Evolutionary conservation across 768 basidiomycete genomes (phyloP), one percentile per base, ranked within the genome.

Genomic region (Pleurotus cornucopiae): DNA sequence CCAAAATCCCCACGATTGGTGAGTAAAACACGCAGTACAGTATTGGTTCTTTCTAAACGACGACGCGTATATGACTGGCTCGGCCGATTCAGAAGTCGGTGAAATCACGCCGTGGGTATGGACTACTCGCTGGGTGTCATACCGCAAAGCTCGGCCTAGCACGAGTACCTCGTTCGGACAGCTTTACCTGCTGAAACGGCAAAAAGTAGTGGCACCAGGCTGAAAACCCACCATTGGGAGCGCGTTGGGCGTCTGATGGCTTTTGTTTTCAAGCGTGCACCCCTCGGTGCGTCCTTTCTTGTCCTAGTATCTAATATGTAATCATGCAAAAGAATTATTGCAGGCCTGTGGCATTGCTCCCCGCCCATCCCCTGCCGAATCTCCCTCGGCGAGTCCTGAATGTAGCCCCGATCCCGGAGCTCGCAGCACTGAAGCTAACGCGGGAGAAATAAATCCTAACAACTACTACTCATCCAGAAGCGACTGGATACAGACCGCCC

Each of bases 231-330:
- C 21, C 21, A 11, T 48, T 34, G 30, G 54, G 11, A 41, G 38
- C 11, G 47, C 46, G 37, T 20, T 43, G 3, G 18, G 16, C 30
- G 46, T 7, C 18, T 62, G 4, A 57, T 46, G 4, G 48, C 55
- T 13, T 62, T 63, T 20, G 18, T 54, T 14, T 63, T 62, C 56
- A 58, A 51, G 21, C 60, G 62, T 44, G 34, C 60, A 38, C 60
- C 66, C 1, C 57, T 66, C 3, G 63, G 64, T 62, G 18, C 49
- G 61, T 55, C 16, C n/a, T 47, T 3, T 20, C 3, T 20, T 20
- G 21, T 25, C 21, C 21, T 25, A 2, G 1, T 26, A 48, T n/a
- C 6, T 9, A 45, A 16, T 44, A 44, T 14, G 16, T 14, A 16
- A 9, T 21, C n/a, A 3, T 21, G 43, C 11, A 3, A 21, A 16